Base-by-base conservation (phyloP, 1,284 basidiomycete species). In the Erythrobasidium hasegawianum region DNA sequence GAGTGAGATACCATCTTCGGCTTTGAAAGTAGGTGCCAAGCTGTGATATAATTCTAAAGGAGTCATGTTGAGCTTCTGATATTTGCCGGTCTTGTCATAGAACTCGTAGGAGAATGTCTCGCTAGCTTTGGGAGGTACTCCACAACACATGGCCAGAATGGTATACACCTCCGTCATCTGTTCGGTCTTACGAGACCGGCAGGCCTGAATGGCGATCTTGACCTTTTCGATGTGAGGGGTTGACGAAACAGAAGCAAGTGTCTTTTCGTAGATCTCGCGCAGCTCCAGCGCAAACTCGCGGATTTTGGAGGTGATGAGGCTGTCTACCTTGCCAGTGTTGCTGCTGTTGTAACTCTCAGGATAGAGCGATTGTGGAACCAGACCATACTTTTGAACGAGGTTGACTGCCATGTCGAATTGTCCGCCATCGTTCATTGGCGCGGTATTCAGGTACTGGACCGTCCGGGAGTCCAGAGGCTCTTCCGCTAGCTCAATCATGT, bases 331-430 rank as follows among this genome's bases (percentile, higher is more conserved):
- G 38, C 79, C 75, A 4, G 90, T 88, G 59, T 86, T 80, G 26
- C 86, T 85, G 2, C 90, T 92, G 74, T 90, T 88, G 70, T 82
- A 85, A 0, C 89, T 89, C 78, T 97, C 94, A 18, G 93, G 93
- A 78, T 85, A 96, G 47, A 91, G 72, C 0, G 83, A 69, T 76
- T 91, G 88, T 0, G 91, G 91, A 43, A 95, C 84, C 52, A 91
- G 80, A 56, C 92, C 92, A 74, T 94, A 95, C 59, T 83, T 87
- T 80, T 85, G 83, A 26, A 95, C 80, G 29, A 96, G 78, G 77
- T 95, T 95, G 72, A 91, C 87, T 0, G 85, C 87, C 92, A 96
- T 97, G 76, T 96, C 92, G 71, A 72, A 77, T 68, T 76, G 74
- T 1, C 70, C 70, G 41, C 49, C 60, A 75, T 97, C 94, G 72